A percentile compares a stretch with the other conserved stretches of the same genome.
Evolutionary conservation across 1,139 yeast species (phyloP).

Genomic region (Hyphopichia khmerensis): DNA sequence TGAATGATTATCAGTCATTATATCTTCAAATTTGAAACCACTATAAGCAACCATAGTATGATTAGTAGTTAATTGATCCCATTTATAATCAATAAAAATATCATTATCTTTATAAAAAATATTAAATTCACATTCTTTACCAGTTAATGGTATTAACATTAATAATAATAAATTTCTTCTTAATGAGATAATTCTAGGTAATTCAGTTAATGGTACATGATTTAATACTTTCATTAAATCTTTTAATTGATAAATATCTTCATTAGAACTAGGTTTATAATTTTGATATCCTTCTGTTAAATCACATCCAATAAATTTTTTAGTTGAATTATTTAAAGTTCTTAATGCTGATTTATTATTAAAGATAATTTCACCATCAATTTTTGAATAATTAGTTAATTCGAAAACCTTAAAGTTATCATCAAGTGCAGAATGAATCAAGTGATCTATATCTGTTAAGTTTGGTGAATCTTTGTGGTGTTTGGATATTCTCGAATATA

Average conservation of each 20-base stretch:
- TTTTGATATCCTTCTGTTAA: background rate
- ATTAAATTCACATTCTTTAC: background rate
- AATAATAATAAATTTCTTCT: slow-evolving; percentile 1
- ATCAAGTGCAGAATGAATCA: background rate
- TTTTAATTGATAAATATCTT: background rate
- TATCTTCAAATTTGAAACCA: slow-evolving; percentile 1
- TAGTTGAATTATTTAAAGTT: background rate
- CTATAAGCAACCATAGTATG: background rate
- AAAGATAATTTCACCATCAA: background rate
- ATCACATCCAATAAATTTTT: background rate
- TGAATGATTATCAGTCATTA: background rate
- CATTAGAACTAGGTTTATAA: background rate
- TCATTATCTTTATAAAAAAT: background rate
- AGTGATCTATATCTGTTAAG: no score
- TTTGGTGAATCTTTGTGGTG: no score
- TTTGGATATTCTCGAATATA: no score
- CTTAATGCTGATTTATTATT: background rate
- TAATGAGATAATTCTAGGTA: background rate
- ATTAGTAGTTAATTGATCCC: background rate
- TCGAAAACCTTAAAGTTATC: background rate
- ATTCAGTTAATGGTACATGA: background rate
- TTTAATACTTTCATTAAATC: background rate
- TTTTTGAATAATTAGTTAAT: background rate
- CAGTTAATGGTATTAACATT: slow-evolving; percentile 1
- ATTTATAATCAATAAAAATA: background rate